Base-by-base conservation (phyloP, 306 rosid genomes). In the Quercus mongolica region DNA sequence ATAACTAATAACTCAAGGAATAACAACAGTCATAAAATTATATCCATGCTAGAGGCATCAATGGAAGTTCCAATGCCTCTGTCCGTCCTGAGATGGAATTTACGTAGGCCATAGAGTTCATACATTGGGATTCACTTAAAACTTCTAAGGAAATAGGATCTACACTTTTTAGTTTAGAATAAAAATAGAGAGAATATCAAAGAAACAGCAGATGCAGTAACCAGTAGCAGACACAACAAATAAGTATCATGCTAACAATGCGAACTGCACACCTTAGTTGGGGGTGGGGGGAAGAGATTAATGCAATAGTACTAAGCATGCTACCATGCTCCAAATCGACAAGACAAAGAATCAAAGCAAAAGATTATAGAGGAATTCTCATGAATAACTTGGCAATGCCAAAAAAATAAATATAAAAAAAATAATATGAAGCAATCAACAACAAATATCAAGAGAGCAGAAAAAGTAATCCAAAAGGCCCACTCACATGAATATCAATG, bases 401-500 rank as follows among this genome's bases (percentile, higher is more conserved):
- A 26, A 67, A 31, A 56, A 55, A 57, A 59, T 31, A 56, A 33
- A 6, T 23, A 18, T 6, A 23, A 65, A 31, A 31, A 46, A 28
- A 33, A 58, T 30, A 25, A 58, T 1, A 25, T 65, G 33, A 41
- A 71, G 70, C 44, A 23, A 81, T 58, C 59, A 69, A 77, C 62
- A 83, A 71, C 78, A 6, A 23, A 64, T 55, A 80, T 21, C 15
- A 28, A 17, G 38, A 20, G 77, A 78, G 74, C 78, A 67, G 63
- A 14, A 77, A n/a, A 44, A 57, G 33, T 41, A 49, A 74, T 46
- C 65, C 71, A 70, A 80, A 65, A 75, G 62, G 67, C 11, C 46
- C 63, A 87, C 88, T 67, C 73, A 82, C 83, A 58, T 63, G n/a
- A 58, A 82, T 61, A 84, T 35, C 84, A 44, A 76, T 30, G 46